Conservation (phyloP, 2,329 filamentous ascomycete genomes). For the Chalaropsis ovoidea region DNA sequence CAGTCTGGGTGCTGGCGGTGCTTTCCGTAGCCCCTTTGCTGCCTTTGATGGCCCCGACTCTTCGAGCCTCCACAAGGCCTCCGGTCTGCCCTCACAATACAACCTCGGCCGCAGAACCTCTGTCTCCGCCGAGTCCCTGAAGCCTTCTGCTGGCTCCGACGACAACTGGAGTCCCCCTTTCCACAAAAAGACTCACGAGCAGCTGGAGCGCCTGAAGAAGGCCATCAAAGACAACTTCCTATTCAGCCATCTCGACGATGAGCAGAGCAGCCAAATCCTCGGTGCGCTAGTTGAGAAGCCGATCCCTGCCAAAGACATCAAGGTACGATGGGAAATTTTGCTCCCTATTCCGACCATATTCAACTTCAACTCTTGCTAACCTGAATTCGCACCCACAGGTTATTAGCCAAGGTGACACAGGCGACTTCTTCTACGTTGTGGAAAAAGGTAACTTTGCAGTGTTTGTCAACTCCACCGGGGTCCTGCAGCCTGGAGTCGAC, state of each 20-base stretch:
- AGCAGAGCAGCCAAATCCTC: slow-evolving; percentile 77
- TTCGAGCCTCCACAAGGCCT: slow-evolving; percentile 42
- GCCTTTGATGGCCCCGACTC: slow-evolving; percentile 41
- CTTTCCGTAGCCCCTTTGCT: slow-evolving; percentile 42
- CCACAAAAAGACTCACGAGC: slow-evolving; percentile 73
- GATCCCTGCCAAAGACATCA: slow-evolving; percentile 79
- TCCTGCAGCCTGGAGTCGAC: slow-evolving; percentile 66
- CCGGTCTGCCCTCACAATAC: slow-evolving; percentile 81
- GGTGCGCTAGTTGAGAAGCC: slow-evolving; percentile 89
- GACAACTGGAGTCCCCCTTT: slow-evolving; percentile 85
- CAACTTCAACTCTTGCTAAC: not conserved
- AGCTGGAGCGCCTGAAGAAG: slow-evolving; percentile 64
- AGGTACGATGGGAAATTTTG: slow-evolving; percentile 37
- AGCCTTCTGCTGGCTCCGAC: slow-evolving; percentile 70
- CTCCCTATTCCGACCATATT: not conserved
- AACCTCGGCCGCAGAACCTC: slow-evolving; percentile 89
- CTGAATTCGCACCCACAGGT: slow-evolving; percentile 46
- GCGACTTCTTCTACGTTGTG: slow-evolving; percentile 96
- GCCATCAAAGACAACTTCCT: slow-evolving; percentile 87
- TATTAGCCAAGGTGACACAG: slow-evolving; percentile 88
- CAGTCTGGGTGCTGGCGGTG: slow-evolving; percentile 8
- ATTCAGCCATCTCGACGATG: slow-evolving; percentile 88
- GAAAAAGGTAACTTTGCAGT: slow-evolving; percentile 86
- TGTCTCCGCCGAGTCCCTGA: slow-evolving; percentile 91
- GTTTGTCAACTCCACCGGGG: slow-evolving; percentile 70